Base-by-base conservation (phyloP, 2,329 filamentous ascomycete genomes). In the Phialophora expanda region DNA sequence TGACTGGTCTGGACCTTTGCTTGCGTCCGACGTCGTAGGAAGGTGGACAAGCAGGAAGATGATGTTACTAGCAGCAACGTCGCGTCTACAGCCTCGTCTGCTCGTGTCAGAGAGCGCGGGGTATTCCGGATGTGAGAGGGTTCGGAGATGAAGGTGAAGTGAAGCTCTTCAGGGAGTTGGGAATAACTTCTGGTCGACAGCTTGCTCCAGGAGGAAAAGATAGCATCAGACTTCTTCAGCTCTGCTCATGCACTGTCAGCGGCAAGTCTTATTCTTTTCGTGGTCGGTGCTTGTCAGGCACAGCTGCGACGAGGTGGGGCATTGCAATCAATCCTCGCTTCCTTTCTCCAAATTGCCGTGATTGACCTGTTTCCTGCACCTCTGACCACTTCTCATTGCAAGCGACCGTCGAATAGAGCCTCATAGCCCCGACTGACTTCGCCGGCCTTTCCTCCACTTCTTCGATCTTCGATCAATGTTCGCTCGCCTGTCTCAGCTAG, bases 401-500 rank as follows among this genome's bases (percentile, higher is more conserved):
- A n/a, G 0, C 38, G 14, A 44, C 38, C 38, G 38, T 44, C 38
- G 38, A 44, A 44, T 8, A 44, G 38, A 44, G 38, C 38, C 38
- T 44, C 38, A 34, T 22, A n/a, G 24, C 46, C n/a, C 17, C 30
- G 3, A 48, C n/a, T 24, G n/a, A 24, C 51, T 56, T 32, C 46
- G 4, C 46, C 3, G 22, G 20, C 11, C 28, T 54, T 28, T 46
- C 63, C 56, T 17, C 55, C 50, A 46, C 20, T 38, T 32, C 4
- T 28, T 44, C 63, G 20, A 22, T 32, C 4, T 28, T 44, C 63
- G 20, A 22, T 75, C 70, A 68, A 96, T 97, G 93, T 89, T 93
- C 79, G 85, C 86, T 68, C 87, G 93, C 72, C 78, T 96, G 64
- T 88, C 85, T 58, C 91, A 92, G 76, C 76, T 96, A 68, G 83